These are phyloP conservation scores for Fusarium goolgardi DNA, from an alignment of 2,329 filamentous ascomycete species.

Conservation along the genomic window DNA sequence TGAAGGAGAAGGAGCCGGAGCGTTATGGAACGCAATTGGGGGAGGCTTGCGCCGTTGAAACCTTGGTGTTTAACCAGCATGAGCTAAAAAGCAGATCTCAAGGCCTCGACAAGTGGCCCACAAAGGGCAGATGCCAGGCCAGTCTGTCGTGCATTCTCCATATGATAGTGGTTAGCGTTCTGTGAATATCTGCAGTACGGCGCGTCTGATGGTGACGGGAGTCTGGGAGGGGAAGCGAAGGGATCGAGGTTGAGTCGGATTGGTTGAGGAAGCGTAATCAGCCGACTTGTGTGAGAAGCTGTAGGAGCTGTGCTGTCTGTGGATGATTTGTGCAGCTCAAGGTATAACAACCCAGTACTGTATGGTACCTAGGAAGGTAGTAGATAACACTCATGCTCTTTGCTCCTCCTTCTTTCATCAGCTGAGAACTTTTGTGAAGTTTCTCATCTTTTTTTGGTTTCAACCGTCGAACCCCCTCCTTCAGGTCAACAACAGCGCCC, in stretches of 20 bases:
- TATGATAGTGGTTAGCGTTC: constrained; percentile 24
- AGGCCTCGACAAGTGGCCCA: constrained; percentile 28
- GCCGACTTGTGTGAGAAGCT: constrained; percentile 38
- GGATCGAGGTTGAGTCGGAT: constrained; percentile 21
- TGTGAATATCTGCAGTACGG: constrained; percentile 24
- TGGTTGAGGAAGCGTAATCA: constrained; percentile 38
- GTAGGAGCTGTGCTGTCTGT: constrained; percentile 36
- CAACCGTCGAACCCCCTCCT: constrained; percentile 35
- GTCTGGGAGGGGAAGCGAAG: constrained; percentile 23
- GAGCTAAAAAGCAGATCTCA: constrained; percentile 30
- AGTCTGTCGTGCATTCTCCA: constrained; percentile 24
- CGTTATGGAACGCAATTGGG: constrained; percentile 27
- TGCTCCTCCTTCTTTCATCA: constrained; percentile 34
- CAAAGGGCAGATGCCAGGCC: constrained; percentile 28
- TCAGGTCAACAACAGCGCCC: constrained; percentile 6
- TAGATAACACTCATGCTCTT: constrained; percentile 1
- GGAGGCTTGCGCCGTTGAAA: constrained; percentile 37
- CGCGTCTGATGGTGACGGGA: constrained; percentile 25
- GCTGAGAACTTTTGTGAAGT: constrained; percentile 33
- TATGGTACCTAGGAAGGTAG: not conserved
- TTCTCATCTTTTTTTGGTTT: constrained; percentile 18
- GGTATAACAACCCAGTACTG: not conserved
- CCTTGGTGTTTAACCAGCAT: constrained; percentile 25
- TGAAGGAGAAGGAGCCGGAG: constrained; percentile 1
- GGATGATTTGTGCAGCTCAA: constrained; percentile 41